Base-by-base conservation (phyloP, 2,329 filamentous ascomycete genomes). In the Triangularia setosa region DNA sequence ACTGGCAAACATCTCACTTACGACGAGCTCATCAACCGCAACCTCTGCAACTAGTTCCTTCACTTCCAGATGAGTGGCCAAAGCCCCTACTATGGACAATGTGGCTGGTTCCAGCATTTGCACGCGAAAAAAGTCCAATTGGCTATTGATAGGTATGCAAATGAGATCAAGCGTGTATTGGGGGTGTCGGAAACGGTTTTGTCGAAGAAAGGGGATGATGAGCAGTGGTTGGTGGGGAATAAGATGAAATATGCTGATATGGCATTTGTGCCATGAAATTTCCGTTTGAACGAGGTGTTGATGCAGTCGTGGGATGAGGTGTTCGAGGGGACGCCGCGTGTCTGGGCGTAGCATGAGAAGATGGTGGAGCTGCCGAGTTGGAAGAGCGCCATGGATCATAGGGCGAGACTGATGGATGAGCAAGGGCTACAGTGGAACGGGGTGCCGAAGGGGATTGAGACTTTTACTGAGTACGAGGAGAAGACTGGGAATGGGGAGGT, bases 41-140 rank as follows among this genome's bases (percentile, higher is more conserved):
- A 70, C 35, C 60, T 68, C 3, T 64, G 64, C 27, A 61, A 61
- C 2, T 64, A 68, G n/a, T 83, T 75, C 72, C 70, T 80, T 12
- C 71, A 76, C 63, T 83, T 80, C 69, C 79, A 82, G 69, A 76
- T 75, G 67, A 74, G 71, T 56, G 78, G 78, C 5, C 76, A 81
- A 69, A 80, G 78, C 0, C 79, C 79, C 0, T 83, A 81, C 67
- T 82, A 72, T 54, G 80, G 80, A 3, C 77, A 81, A 67, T 66
- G 65, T 2, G 68, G 61, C 7, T 78, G 77, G 76, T 81, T 81
- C 71, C 53, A 25, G 14, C 61, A 68, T 0, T 73, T 73, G 12
- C 76, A 79, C 35, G 40, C 56, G 0, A 65, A 70, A 52, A 66
- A 69, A 58, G n/a, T 70, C 14, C 66, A 53, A 2, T 62, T 56